phyloP scores from a whole-genome alignment of 208 protist species.

The Trypanosoma grayi region DNA sequence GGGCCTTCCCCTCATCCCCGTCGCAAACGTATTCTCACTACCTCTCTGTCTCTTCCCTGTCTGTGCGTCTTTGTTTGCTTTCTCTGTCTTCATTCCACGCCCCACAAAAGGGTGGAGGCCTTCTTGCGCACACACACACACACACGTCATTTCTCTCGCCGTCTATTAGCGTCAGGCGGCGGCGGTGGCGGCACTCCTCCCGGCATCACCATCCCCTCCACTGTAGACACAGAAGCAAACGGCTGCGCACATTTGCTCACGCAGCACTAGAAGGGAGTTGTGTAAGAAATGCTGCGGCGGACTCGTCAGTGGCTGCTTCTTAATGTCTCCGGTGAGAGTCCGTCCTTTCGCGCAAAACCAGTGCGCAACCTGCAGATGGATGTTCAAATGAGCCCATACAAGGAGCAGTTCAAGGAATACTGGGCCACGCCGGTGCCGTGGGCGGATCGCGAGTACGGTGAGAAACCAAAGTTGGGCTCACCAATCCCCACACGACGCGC shows the following conservation, averaged over 20 bases:
- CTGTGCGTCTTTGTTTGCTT: neutral
- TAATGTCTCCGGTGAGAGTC: constrained; percentile 80
- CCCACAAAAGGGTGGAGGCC: neutral
- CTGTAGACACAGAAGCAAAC: no score
- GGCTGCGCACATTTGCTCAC: neutral
- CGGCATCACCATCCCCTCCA: neutral
- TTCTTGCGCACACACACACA: neutral
- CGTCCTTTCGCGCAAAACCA: constrained; percentile 75
- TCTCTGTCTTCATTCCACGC: constrained; percentile 3
- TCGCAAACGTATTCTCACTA: no score
- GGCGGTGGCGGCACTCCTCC: neutral
- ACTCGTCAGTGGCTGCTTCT: constrained; percentile 39
- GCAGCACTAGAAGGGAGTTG: neutral
- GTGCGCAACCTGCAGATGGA: constrained; percentile 74
- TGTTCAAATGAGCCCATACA: constrained; percentile 82
- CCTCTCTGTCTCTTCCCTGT: no score
- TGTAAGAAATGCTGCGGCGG: constrained; percentile 33
- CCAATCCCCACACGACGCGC: constrained; percentile 75
- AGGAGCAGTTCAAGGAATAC: constrained; percentile 91
- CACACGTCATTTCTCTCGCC: neutral
- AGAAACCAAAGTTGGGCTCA: constrained; percentile 78
- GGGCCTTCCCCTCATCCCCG: no score
- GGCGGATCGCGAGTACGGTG: constrained; percentile 80
- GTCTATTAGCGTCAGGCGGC: neutral
- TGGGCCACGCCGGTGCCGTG: constrained; percentile 84